Evolutionary conservation across 2,329 filamentous ascomycete species (phyloP), one percentile per base, ranked within the genome.

Genomic region (Tolypocladium ovalisporum): DNA sequence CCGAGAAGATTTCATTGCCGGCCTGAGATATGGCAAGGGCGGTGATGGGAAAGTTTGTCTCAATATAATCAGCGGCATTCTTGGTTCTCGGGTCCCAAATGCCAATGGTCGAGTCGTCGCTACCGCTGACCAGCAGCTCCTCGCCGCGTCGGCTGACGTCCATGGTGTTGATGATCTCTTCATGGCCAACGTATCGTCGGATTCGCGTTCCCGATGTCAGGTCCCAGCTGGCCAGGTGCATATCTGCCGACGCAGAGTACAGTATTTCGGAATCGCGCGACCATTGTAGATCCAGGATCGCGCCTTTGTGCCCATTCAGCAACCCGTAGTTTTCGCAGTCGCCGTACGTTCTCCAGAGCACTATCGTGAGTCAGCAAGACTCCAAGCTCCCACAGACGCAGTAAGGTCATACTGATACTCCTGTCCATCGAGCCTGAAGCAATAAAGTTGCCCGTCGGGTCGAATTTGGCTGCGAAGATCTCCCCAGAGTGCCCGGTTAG

Each of bases 61-160:
- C 85, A 61, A 97, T 87, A 65, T 92, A 91, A 66, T 95, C 89
- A 57, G 88, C 83, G 0, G 91, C 93, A 56, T 90, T 84, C 72
- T 97, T 97, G 58, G 90, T 87, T 65, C 94, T 82, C 10, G 93
- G 91, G 70, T 99, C 94, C 94, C 94, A 99, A 52, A 97, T 88
- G 59, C 91, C 92, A 66, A 99, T 91, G 61, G 85, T 90, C 7
- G 92, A 91, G 70, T 99, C 94, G 69, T 99, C 93, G 63, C 91
- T 95, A 40, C 88, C 94, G 68, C 90, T 96, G 61, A 97, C 83
- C 52, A 99, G 75, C 55, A 97, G 75, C 67, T 97, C 94, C 70
- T 96, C 90, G 56, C 94, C 94, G 66, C 94, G 83, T 70, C 87
- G 88, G 75, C 87, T 94, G 60, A 95, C 85, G 66, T 96, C 92